Percentiles rank a stretch among this genome's conserved stretches.
phyloP scores from a whole-genome alignment of 1,284 basidiomycete species.

The Ganoderma meredithae region DNA sequence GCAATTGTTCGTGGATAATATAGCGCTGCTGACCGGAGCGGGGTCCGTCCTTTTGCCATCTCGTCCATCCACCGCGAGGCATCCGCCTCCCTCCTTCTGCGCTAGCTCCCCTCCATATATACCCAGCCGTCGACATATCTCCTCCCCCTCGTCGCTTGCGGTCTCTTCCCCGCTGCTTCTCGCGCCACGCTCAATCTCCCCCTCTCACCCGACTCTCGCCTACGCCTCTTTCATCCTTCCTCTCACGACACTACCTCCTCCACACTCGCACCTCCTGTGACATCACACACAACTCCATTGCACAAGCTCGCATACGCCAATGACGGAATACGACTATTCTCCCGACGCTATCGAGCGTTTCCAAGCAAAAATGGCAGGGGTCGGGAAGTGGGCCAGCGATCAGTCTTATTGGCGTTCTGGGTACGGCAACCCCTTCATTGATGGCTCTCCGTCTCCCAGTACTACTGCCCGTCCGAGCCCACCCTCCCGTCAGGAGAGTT shows the following conservation, averaged over 20 bases:
- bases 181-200: constrained; percentile 17
- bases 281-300: constrained; percentile 15
- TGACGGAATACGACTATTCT: constrained; percentile 66
- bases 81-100: constrained; percentile 27
- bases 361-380: constrained; percentile 49
- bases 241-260: constrained; percentile 7
- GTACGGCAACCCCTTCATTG: constrained; percentile 39
- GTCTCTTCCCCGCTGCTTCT: constrained; percentile 8
- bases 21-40: constrained; percentile 8
- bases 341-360: constrained; percentile 56
- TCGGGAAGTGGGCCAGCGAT: constrained; percentile 51
- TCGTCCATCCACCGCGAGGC: constrained; percentile 32
- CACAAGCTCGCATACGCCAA: constrained; percentile 27
- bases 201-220: constrained; percentile 18
- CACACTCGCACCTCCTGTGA: background rate
- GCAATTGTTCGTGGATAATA: constrained; percentile 2
- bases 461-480: constrained; percentile 20
- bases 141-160: constrained; percentile 20
- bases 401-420: constrained; percentile 35
- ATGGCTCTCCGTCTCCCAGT: constrained; percentile 20
- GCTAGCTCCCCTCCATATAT: constrained; percentile 30
- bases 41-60: constrained; percentile 10
- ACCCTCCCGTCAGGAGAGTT: constrained; percentile 22
- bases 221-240: constrained; percentile 4
- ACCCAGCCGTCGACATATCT: constrained; percentile 29